phyloP scores from a whole-genome alignment of 305 asterid genomes.

The Petunia hybrid region DNA sequence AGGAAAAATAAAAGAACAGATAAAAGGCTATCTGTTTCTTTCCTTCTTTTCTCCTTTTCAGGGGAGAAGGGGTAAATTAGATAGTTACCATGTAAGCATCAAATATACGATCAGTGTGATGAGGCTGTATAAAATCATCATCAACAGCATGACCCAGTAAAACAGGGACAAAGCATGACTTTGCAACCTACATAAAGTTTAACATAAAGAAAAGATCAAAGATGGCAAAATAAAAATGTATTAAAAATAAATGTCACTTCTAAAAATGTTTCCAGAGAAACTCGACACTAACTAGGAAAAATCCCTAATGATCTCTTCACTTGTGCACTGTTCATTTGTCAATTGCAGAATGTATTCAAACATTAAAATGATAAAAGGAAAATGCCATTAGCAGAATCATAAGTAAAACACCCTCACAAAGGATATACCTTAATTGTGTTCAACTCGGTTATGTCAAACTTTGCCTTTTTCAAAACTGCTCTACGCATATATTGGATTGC shows the following conservation, averaged over 20 bases:
- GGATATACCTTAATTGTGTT: conserved; percentile 79
- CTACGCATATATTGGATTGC: conserved; percentile 91
- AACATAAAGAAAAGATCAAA: neutral
- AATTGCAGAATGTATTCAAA: neutral
- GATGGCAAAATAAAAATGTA: conserved; percentile 25
- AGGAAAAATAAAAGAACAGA: neutral
- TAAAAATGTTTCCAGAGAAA: neutral
- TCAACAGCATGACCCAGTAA: conserved; percentile 88
- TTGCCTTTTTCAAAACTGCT: conserved; percentile 80
- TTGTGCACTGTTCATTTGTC: conserved; percentile 18
- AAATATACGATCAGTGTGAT: conserved; percentile 85
- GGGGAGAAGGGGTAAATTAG: conserved; percentile 21
- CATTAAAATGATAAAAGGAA: neutral
- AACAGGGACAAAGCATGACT: conserved; percentile 85
- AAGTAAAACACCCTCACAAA: neutral
- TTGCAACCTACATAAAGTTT: conserved; percentile 68
- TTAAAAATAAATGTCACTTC: conserved; percentile 19
- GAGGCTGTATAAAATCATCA: conserved; percentile 93
- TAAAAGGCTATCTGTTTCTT: neutral
- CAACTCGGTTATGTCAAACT: conserved; percentile 81
- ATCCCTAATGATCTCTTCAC: conserved; percentile 23
- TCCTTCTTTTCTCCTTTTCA: neutral
- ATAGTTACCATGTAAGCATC: conserved; percentile 78
- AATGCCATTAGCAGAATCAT: neutral
- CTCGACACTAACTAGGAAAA: neutral